Evolutionary conservation across 345 rosid genomes (phyloP).

Genomic region (Mercurialis annua): DNA sequence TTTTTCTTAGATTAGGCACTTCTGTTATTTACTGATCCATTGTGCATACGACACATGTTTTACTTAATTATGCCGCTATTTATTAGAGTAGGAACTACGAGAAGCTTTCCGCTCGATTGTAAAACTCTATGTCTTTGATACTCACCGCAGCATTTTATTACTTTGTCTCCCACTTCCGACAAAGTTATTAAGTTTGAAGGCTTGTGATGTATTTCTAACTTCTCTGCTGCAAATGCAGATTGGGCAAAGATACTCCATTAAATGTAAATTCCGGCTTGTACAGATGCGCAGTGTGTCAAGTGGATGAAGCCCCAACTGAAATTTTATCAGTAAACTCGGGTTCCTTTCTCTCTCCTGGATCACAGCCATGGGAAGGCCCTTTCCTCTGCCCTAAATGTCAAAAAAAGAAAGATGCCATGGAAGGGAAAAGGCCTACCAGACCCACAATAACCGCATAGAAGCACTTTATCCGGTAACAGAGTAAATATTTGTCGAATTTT

Average conservation of each 20-base stretch:
- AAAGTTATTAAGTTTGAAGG: background rate
- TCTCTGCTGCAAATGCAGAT: constrained; percentile 47
- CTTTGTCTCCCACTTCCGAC: too few species aligned
- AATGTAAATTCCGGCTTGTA: constrained; percentile 51
- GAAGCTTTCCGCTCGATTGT: too few species aligned
- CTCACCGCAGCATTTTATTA: too few species aligned
- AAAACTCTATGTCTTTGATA: too few species aligned
- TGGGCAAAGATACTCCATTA: constrained; percentile 68
- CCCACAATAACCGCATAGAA: constrained; percentile 47
- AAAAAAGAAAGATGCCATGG: constrained; percentile 99
- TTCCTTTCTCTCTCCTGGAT: constrained; percentile 61
- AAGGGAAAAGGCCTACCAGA: constrained; percentile 80
- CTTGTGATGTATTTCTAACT: background rate
- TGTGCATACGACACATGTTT: background rate
- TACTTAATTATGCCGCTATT: background rate
- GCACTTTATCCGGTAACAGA: constrained; percentile 33
- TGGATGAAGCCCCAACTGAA: constrained; percentile 68
- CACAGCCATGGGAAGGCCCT: constrained; percentile 93
- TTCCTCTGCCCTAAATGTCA: constrained; percentile 76
- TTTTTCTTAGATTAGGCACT: background rate
- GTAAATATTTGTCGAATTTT: constrained; percentile 45
- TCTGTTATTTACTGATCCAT: background rate
- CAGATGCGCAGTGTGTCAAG: constrained; percentile 98
- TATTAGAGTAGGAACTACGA: background rate
- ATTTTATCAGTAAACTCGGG: constrained; percentile 54